Evolutionary conservation across 2,329 filamentous ascomycete genomes (phyloP).

Genomic region (Fusarium illudens): DNA sequence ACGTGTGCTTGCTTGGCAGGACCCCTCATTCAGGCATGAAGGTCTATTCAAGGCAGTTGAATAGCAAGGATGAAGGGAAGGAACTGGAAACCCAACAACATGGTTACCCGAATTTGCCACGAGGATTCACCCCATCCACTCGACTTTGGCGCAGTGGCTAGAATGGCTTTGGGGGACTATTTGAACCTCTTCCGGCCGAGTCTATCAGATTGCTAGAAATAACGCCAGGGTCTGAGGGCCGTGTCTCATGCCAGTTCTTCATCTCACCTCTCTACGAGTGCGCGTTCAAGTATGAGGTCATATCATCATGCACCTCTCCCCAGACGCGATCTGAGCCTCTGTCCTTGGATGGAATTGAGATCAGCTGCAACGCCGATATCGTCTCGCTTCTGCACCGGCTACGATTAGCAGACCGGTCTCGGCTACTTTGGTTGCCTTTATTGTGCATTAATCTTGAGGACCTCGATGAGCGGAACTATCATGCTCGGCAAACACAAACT

Average conservation of each 20-base stretch:
- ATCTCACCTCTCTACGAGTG: neutral
- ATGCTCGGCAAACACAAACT: neutral
- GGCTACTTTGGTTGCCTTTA: neutral
- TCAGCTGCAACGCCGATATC: neutral
- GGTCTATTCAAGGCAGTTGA: no score
- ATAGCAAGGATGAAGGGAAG: neutral
- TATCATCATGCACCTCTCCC: neutral
- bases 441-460: neutral
- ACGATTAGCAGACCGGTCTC: neutral
- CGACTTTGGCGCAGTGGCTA: no score
- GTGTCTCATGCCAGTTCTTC: neutral
- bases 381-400: neutral
- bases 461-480: neutral
- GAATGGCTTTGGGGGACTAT: neutral
- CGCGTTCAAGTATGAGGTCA: neutral
- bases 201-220: slow-evolving; percentile 1
- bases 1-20: no score
- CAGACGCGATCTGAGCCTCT: neutral
- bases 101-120: neutral
- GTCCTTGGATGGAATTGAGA: neutral
- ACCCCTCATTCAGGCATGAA: no score
- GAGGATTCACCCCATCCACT: neutral
- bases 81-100: neutral
- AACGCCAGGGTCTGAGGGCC: neutral
- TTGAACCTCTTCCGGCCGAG: neutral